Evolutionary conservation across 768 basidiomycete genomes (phyloP).

Genomic region (Mycena galopus): DNA sequence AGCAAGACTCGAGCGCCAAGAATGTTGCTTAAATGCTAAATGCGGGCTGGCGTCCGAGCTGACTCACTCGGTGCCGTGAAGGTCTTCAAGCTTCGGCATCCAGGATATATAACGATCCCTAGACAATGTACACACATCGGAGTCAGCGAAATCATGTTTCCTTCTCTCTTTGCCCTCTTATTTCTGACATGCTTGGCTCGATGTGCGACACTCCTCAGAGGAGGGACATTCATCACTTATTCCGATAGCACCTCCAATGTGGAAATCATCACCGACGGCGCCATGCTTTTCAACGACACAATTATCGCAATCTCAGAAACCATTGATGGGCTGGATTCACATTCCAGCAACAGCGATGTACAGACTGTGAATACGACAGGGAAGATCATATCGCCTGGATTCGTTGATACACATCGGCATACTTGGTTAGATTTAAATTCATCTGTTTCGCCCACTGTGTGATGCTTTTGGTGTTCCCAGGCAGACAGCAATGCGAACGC

Average conservation of each 20-base stretch:
- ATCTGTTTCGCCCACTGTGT: background rate
- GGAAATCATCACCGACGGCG: slow-evolving; percentile 23
- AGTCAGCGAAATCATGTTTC: slow-evolving; percentile 12
- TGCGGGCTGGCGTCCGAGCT: too few relatives aligned
- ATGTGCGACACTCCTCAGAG: slow-evolving; percentile 22
- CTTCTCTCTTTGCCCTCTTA: background rate
- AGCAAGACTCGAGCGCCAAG: too few relatives aligned
- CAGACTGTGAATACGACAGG: slow-evolving; percentile 27
- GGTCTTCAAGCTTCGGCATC: too few relatives aligned
- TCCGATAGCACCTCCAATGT: slow-evolving; percentile 22
- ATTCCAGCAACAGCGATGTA: slow-evolving; percentile 4
- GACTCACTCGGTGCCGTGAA: too few relatives aligned
- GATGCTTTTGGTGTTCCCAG: background rate
- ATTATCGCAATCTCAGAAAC: slow-evolving; percentile 25
- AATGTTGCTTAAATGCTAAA: too few relatives aligned
- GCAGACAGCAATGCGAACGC: slow-evolving; percentile 23
- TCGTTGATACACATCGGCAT: slow-evolving; percentile 27
- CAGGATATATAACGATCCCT: too few relatives aligned
- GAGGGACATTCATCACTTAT: slow-evolving; percentile 30
- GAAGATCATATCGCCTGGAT: slow-evolving; percentile 29
- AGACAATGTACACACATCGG: too few relatives aligned
- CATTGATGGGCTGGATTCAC: slow-evolving; percentile 24
- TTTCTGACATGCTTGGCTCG: slow-evolving; percentile 11
- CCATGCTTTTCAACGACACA: slow-evolving; percentile 27
- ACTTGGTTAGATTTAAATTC: slow-evolving; percentile 12